phyloP scores from a whole-genome alignment of 1,284 basidiomycete species.

The Ustilago lituana region DNA sequence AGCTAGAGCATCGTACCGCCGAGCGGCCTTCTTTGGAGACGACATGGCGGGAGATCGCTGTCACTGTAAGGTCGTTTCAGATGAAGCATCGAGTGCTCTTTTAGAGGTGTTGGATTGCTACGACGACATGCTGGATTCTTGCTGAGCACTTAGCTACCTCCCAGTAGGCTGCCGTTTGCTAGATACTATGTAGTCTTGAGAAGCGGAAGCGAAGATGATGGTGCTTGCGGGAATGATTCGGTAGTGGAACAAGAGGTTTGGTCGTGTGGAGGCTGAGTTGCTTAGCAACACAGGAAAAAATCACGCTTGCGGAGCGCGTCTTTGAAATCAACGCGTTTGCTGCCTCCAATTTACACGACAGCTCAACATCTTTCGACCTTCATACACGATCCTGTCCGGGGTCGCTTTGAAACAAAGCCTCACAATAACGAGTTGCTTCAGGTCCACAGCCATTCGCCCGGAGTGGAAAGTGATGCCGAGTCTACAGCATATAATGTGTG shows the following conservation, averaged over 20 bases:
- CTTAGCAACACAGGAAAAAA: constrained; percentile 24
- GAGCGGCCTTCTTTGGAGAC: constrained; percentile 41
- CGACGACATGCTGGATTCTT: constrained; percentile 8
- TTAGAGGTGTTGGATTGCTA: background rate
- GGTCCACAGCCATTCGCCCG: no score
- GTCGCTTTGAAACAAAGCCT: no score
- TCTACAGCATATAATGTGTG: no score
- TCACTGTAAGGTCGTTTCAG: background rate
- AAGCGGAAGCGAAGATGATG: no score
- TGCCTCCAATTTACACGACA: constrained; percentile 12
- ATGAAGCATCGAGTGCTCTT: constrained; percentile 7
- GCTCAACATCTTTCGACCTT: background rate
- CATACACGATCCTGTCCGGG: no score
- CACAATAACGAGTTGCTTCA: no score
- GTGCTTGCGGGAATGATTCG: no score
- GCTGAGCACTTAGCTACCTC: background rate
- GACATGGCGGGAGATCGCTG: constrained; percentile 13
- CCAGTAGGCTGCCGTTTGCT: no score
- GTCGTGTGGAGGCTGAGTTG: constrained; percentile 42
- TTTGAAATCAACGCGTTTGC: constrained; percentile 14
- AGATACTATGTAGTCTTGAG: no score
- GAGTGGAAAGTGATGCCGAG: no score
- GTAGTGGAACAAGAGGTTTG: no score
- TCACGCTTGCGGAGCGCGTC: constrained; percentile 24
- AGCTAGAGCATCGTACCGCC: constrained; percentile 27